Conservation (phyloP, 2,329 filamentous ascomycete genomes). For the Xylaria sp. region DNA sequence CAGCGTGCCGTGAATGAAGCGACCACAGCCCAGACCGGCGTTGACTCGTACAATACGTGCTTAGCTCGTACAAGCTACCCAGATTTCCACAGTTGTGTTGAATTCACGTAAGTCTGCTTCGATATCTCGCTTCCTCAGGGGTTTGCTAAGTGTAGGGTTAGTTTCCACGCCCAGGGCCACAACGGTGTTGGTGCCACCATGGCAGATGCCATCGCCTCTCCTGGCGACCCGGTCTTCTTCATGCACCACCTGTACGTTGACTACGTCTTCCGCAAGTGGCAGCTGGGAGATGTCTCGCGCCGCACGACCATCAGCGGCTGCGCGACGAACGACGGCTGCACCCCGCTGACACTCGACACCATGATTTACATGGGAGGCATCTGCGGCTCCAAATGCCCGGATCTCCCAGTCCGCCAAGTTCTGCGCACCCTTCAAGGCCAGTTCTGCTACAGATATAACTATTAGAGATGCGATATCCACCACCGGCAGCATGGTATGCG, state of each 20-base stretch:
- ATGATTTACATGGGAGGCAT: constrained; percentile 43
- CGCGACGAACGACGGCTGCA: constrained; percentile 44
- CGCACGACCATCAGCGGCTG: constrained; percentile 47
- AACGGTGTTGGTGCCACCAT: constrained; percentile 49
- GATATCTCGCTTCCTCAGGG: not conserved
- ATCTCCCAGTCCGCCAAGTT: constrained; percentile 44
- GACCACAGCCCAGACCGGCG: constrained; percentile 44
- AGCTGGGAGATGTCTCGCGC: constrained; percentile 40
- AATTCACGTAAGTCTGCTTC: constrained; percentile 44
- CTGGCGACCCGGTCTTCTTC: constrained; percentile 50
- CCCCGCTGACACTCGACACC: constrained; percentile 46
- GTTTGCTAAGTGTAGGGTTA: constrained; percentile 33
- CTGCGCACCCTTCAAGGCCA: constrained; percentile 43
- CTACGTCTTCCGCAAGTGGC: constrained; percentile 48
- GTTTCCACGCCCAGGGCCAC: constrained; percentile 50
- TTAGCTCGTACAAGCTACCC: constrained; percentile 43
- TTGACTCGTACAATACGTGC: constrained; percentile 43
- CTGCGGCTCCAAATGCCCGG: constrained; percentile 46
- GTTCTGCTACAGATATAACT: constrained; percentile 48
- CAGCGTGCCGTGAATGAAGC: constrained; percentile 48
- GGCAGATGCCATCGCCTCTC: constrained; percentile 48
- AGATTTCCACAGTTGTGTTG: constrained; percentile 47
- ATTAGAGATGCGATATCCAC: constrained; percentile 38
- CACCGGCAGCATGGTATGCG: constrained; percentile 27
- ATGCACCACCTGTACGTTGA: constrained; percentile 50